Base-by-base conservation (phyloP, 2,329 filamentous ascomycete species). In the Ampelomyces quisqualis region DNA sequence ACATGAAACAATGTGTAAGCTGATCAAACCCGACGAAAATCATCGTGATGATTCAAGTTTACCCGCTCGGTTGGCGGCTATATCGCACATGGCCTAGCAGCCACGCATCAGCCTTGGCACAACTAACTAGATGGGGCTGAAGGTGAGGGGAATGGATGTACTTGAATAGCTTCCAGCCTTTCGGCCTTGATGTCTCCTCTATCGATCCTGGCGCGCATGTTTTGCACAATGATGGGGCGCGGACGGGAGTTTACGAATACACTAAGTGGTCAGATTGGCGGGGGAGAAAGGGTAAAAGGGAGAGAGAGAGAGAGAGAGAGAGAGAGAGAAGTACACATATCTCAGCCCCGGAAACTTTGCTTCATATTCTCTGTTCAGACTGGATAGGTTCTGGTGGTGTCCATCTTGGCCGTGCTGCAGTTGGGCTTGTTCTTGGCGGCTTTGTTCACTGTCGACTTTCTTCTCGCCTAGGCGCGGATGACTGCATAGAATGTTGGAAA, bases 231-330 rank as follows among this genome's bases (percentile, higher is more conserved):
- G 47, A 80, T 79, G 2, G 79, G 76, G 41, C 89, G 76, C 27
- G 80, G 77, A 32, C 90, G 78, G 1, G 88, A 89, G 64, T 95
- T 90, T 40, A 96, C 91, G 65, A 95, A 96, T 13, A 91, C 87
- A 29, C 79, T 82, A 49, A 14, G 11, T n/a, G 5, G 7, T 31
- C 10, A 40, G 30, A 38, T 23, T 6, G 20, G 22, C n/a, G n/a
- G n/a, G n/a, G n/a, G n/a, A n/a, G n/a, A n/a, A n/a, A n/a, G n/a
- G n/a, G n/a, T n/a, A n/a, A n/a, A n/a, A n/a, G n/a, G n/a, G n/a
- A n/a, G n/a, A n/a, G n/a, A n/a, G n/a, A n/a, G n/a, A n/a, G n/a
- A n/a, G n/a, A n/a, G n/a, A n/a, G n/a, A n/a, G n/a, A n/a, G n/a
- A n/a, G n/a, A n/a, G n/a, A n/a, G n/a, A n/a, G n/a, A n/a, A n/a